Conservation (phyloP, 805 yeast species). For the Grigorovia yakushimaensis region DNA sequence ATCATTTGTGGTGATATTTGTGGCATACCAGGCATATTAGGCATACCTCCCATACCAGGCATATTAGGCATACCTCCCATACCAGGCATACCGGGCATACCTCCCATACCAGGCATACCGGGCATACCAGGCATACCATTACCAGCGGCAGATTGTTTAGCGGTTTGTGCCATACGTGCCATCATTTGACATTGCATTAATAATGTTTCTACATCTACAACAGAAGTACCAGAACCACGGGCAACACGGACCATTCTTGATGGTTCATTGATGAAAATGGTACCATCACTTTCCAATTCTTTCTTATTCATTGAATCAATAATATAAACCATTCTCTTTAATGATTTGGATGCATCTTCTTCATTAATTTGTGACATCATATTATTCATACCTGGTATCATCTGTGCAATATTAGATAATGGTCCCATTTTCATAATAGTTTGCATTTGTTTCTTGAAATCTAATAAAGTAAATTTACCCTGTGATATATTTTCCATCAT, state of each 20-base stretch:
- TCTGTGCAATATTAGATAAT: constrained; percentile 80
- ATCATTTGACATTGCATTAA: constrained; percentile 87
- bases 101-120: constrained; percentile 5
- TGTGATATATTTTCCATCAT: constrained; percentile 87
- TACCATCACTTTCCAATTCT: constrained; percentile 87
- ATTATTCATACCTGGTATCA: constrained; percentile 89
- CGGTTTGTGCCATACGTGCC: constrained; percentile 83
- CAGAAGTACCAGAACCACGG: constrained; percentile 87
- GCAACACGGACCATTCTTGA: constrained; percentile 84
- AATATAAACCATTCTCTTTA: constrained; percentile 81
- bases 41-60: constrained; percentile 57
- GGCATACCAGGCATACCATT: constrained; percentile 28
- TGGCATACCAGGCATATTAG: constrained; percentile 45
- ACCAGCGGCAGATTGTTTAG: constrained; percentile 35
- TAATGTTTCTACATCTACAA: constrained; percentile 86
- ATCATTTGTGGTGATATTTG: constrained; percentile 32
- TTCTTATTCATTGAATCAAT: constrained; percentile 93
- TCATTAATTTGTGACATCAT: constrained; percentile 83
- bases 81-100: too few relatives aligned
- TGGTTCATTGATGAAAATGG: constrained; percentile 70
- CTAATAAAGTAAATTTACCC: constrained; percentile 87
- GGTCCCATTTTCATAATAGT: constrained; percentile 97
- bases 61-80: constrained; percentile 29
- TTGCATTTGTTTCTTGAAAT: constrained; percentile 89
- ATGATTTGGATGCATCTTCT: constrained; percentile 75